Conservation (phyloP, 306 rosid species). For the Ormosia semicastrata region DNA sequence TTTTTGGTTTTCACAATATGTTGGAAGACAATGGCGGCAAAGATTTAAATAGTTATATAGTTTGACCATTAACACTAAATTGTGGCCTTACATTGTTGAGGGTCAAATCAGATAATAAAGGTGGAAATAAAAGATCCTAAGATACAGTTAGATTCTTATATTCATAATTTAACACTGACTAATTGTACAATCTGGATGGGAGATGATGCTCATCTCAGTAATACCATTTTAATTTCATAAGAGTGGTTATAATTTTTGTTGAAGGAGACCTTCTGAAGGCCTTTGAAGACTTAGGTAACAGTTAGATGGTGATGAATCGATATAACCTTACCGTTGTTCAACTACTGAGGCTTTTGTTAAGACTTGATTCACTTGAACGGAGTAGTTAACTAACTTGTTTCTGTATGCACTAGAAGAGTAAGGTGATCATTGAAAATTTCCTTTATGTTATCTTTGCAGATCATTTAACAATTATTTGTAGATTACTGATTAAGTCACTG, state of each 20-base stretch:
- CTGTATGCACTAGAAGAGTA: neutral
- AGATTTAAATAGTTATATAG: neutral
- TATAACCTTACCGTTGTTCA: neutral
- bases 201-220: slow-evolving; percentile 9
- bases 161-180: neutral
- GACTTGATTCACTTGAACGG: neutral
- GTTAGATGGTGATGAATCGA: neutral
- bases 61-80: neutral
- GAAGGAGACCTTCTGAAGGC: slow-evolving; percentile 3
- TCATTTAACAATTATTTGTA: neutral
- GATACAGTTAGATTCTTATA: neutral
- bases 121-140: neutral
- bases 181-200: neutral
- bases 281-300: neutral
- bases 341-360: neutral
- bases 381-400: neutral
- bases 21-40: neutral
- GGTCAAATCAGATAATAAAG: neutral
- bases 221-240: neutral
- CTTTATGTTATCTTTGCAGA: neutral
- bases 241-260: neutral
- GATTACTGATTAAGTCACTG: neutral
- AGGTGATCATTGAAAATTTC: neutral
- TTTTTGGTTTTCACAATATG: neutral
- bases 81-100: neutral